These are phyloP conservation scores for Candida tropicalis DNA, from an alignment of 1,139 yeast genomes.

Conservation along the genomic window DNA sequence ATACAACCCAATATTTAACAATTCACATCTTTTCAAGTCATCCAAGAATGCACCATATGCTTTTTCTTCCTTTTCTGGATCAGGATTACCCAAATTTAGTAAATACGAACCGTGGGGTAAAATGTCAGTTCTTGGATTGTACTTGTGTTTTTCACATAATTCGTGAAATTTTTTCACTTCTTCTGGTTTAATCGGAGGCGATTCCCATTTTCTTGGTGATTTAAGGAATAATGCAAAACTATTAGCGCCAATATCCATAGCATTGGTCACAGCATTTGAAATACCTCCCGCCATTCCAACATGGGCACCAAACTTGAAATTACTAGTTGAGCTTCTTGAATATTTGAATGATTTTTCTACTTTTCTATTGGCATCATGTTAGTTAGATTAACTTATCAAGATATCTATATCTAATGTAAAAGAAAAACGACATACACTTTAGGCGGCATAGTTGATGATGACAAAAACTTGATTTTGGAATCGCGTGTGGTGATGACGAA, in stretches of 20 bases:
- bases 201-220: constrained; percentile 89
- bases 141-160: constrained; percentile 62
- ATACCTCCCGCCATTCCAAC: constrained; percentile 75
- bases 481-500: constrained; percentile 9
- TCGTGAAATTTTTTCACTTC: constrained; percentile 67
- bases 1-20: constrained; percentile 78
- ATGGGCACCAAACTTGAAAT: constrained; percentile 77
- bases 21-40: constrained; percentile 85
- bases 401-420: too few species aligned
- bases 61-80: constrained; percentile 71
- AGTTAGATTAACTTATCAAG: too few species aligned
- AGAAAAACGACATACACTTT: constrained; percentile 18
- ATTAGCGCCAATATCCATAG: constrained; percentile 76
- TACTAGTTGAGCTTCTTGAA: constrained; percentile 23
- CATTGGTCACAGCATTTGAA: constrained; percentile 74
- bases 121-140: constrained; percentile 73
- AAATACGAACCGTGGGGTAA: constrained; percentile 95
- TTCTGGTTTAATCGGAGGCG: constrained; percentile 71
- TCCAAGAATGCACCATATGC: constrained; percentile 82
- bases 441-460: constrained; percentile 15
- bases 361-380: constrained; percentile 7
- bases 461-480: not conserved
- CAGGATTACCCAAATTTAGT: constrained; percentile 91
- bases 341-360: constrained; percentile 21
- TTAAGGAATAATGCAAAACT: constrained; percentile 90